Evolutionary conservation across 208 protist genomes (phyloP).

Genomic region (Acanthamoeba pearcei): DNA sequence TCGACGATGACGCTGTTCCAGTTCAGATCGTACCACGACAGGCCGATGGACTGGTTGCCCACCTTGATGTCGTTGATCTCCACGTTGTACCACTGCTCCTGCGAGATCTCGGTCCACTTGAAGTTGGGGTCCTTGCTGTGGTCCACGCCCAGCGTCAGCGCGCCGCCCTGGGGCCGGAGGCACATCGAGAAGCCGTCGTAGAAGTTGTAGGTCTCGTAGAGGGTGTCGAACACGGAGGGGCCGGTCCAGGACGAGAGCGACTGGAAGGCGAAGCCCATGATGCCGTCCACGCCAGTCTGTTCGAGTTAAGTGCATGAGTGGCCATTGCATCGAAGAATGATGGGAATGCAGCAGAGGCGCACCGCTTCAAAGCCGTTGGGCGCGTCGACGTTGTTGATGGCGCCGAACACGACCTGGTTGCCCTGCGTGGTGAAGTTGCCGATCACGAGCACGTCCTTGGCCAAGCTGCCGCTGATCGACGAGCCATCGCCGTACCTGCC

Average conservation of each 20-base stretch:
- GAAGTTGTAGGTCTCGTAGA: conserved; percentile 42
- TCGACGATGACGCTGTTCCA: conserved; percentile 58
- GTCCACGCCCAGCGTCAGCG: background rate
- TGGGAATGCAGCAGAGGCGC: background rate
- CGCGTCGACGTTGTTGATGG: conserved; percentile 32
- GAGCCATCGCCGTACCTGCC: conserved; percentile 21
- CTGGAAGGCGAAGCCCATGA: conserved; percentile 32
- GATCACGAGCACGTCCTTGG: background rate
- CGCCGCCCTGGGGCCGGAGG: conserved; percentile 23
- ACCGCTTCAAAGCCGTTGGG: conserved; percentile 54
- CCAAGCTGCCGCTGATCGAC: conserved; percentile 22
- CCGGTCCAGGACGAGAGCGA: conserved; percentile 28
- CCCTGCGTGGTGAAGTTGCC: conserved; percentile 48
- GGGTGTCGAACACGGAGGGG: background rate
- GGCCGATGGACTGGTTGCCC: conserved; percentile 23
- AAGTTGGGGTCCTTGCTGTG: conserved; percentile 44
- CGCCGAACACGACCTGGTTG: background rate
- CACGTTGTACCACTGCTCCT: conserved; percentile 58
- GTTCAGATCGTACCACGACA: conserved; percentile 36
- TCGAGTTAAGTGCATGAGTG: background rate
- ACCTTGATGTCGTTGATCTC: conserved; percentile 55
- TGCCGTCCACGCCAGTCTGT: conserved; percentile 29
- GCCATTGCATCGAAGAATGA: background rate
- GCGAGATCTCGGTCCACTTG: conserved; percentile 31
- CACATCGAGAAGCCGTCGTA: conserved; percentile 52